These are phyloP conservation scores for Suillus tomentosus DNA, from an alignment of 768 basidiomycete genomes.

Conservation along the genomic window DNA sequence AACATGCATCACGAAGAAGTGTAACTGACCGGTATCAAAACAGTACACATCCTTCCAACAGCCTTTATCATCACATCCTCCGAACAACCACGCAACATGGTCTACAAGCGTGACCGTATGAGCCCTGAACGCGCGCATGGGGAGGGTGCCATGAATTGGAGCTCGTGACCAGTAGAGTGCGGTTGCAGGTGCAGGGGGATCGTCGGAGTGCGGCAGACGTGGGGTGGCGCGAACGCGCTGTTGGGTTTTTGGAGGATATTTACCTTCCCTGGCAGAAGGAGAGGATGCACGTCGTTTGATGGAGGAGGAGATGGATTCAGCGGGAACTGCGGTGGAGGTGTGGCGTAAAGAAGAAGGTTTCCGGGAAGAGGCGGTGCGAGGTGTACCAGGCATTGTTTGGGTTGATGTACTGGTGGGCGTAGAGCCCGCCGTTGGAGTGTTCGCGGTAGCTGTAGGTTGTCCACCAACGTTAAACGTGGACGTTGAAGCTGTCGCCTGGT, in stretches of 20 bases:
- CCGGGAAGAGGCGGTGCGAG: constrained; percentile 27
- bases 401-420: constrained; percentile 13
- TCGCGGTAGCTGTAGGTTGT: constrained; percentile 16
- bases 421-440: background rate
- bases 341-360: constrained; percentile 36
- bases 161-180: constrained; percentile 87
- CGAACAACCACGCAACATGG: constrained; percentile 82
- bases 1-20: constrained; percentile 1
- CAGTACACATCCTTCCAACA: constrained; percentile 77
- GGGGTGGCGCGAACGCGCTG: constrained; percentile 51
- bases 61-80: constrained; percentile 83
- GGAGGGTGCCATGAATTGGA: constrained; percentile 72
- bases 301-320: constrained; percentile 26
- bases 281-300: constrained; percentile 30
- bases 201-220: constrained; percentile 60
- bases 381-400: constrained; percentile 26
- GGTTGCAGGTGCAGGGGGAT: constrained; percentile 66
- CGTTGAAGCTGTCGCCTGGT: constrained; percentile 36
- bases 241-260: constrained; percentile 13
- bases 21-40: constrained; percentile 72
- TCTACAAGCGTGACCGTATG: constrained; percentile 87
- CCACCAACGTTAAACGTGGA: constrained; percentile 38
- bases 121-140: constrained; percentile 71
- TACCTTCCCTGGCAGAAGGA: constrained; percentile 30
- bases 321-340: constrained; percentile 30